These are phyloP conservation scores for Jamesozyma lodderae DNA, from an alignment of 805 yeast genomes.

Conservation along the genomic window DNA sequence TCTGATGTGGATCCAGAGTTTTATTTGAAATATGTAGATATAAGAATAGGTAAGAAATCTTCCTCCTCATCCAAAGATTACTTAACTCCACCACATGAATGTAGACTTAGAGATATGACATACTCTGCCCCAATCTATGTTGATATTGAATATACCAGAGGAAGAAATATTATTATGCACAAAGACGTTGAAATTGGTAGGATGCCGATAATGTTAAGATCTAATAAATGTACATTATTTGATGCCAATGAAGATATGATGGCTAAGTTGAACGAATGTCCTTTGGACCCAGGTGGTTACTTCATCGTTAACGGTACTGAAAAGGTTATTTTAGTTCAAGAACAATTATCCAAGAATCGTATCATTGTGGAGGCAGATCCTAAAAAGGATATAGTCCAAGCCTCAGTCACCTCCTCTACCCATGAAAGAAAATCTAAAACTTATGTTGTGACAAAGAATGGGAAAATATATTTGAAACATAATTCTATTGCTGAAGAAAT, in stretches of 20 bases:
- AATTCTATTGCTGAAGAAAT: constrained; percentile 92
- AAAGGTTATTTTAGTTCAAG: constrained; percentile 92
- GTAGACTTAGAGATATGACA: constrained; percentile 87
- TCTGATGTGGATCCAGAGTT: constrained; percentile 97
- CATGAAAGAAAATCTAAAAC: constrained; percentile 98
- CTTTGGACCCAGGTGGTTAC: constrained; percentile 97
- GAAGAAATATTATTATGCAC: constrained; percentile 82
- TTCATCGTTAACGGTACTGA: constrained; percentile 97
- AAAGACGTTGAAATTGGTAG: constrained; percentile 90
- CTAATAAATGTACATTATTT: constrained; percentile 80
- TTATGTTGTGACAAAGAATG: constrained; percentile 87
- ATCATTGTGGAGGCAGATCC: constrained; percentile 97
- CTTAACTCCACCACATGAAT: constrained; percentile 82
- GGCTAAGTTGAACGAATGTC: constrained; percentile 90
- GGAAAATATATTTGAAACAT: constrained; percentile 82
- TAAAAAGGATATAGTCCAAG: constrained; percentile 88
- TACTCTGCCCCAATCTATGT: constrained; percentile 93
- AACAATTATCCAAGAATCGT: constrained; percentile 92
- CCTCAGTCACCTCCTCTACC: constrained; percentile 95
- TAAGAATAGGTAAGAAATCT: constrained; percentile 79
- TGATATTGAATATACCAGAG: constrained; percentile 95
- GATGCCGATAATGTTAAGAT: constrained; percentile 97
- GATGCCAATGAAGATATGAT: constrained; percentile 72
- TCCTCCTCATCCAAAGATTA: constrained; percentile 47
- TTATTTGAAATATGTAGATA: constrained; percentile 85